Conservation (phyloP, 2,329 filamentous ascomycete genomes). For the Podosphaera xanthii region DNA sequence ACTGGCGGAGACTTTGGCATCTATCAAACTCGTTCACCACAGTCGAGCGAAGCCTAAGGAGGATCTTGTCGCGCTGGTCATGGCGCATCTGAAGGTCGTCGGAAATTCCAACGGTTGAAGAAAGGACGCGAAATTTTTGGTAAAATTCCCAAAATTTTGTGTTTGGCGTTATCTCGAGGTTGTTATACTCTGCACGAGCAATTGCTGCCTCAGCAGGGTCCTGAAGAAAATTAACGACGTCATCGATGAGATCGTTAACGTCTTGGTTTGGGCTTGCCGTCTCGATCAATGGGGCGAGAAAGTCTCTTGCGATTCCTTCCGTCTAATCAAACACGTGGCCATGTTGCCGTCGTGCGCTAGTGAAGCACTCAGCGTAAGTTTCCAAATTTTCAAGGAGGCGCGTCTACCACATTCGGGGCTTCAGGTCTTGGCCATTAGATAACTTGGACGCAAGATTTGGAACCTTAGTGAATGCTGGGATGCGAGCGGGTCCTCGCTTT, state of each 20-base stretch:
- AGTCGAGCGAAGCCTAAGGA: neutral
- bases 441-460: no score
- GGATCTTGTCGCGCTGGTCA: neutral
- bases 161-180: neutral
- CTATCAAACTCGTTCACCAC: neutral
- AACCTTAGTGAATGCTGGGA: no score
- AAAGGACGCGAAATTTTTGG: neutral
- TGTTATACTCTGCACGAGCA: neutral
- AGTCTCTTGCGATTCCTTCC: neutral
- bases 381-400: no score
- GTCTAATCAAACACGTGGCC: neutral
- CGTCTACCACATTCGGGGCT: no score
- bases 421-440: no score
- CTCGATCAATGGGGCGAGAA: neutral
- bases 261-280: neutral
- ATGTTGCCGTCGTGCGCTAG: neutral
- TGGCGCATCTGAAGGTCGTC: neutral
- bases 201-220: neutral
- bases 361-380: no score
- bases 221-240: neutral
- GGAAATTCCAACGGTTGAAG: neutral
- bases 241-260: neutral
- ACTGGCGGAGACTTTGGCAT: neutral
- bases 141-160: neutral
- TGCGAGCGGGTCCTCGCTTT: no score